These are phyloP conservation scores for Limnanthes douglasii DNA, from an alignment of 345 rosid genomes.

Conservation along the genomic window DNA sequence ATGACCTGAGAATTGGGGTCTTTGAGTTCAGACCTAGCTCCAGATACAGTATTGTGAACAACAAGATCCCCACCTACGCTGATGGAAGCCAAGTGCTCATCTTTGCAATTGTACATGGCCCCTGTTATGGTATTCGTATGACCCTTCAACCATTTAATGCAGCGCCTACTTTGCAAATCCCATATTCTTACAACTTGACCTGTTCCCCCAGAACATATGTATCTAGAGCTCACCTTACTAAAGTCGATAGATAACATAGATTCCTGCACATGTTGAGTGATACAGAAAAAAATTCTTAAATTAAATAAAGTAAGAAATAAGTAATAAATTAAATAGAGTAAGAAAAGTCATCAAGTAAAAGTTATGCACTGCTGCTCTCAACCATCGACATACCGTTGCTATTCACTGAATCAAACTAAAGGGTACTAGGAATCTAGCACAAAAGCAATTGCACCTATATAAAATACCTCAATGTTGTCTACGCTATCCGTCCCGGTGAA, in stretches of 20 bases:
- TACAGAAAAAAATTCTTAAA: too few species aligned
- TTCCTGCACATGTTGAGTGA: conserved; percentile 72
- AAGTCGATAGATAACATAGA: conserved; percentile 70
- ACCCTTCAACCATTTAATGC: conserved; percentile 91
- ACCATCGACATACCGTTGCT: too few species aligned
- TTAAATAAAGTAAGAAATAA: too few species aligned
- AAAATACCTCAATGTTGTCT: conserved; percentile 64
- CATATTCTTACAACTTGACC: conserved; percentile 86
- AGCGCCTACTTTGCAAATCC: conserved; percentile 91
- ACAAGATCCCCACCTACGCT: conserved; percentile 82
- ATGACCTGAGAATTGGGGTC: conserved; percentile 92
- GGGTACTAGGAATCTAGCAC: too few species aligned
- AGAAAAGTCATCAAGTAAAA: too few species aligned
- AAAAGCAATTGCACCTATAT: too few species aligned
- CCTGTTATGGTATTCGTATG: conserved; percentile 76
- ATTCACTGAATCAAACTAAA: too few species aligned
- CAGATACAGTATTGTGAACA: conserved; percentile 90
- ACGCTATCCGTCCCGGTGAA: conserved; percentile 58
- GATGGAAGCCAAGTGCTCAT: conserved; percentile 92
- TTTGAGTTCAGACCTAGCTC: conserved; percentile 80
- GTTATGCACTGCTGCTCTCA: too few species aligned
- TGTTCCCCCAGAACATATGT: conserved; percentile 90
- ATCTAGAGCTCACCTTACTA: conserved; percentile 81
- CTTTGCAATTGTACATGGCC: conserved; percentile 92
- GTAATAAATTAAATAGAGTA: too few species aligned